These are phyloP conservation scores for Neurospora discreta DNA, from an alignment of 495 filamentous ascomycete species.

Conservation along the genomic window DNA sequence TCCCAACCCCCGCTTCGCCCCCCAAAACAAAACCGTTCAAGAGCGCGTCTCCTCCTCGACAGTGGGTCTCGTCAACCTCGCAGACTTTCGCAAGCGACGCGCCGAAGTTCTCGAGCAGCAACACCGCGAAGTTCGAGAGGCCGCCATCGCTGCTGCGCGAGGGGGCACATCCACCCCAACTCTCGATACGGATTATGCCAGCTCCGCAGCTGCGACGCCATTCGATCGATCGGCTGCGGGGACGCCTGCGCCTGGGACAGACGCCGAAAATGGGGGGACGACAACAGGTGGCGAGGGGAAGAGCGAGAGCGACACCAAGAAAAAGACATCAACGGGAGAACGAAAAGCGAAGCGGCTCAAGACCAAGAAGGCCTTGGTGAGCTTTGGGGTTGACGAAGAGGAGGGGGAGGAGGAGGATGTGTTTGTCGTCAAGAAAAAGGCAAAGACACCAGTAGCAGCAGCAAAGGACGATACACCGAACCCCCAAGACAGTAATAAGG, in stretches of 20 bases:
- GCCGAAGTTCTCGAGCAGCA: slow-evolving; percentile 90
- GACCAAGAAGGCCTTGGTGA: slow-evolving; percentile 27
- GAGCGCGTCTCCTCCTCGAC: slow-evolving; percentile 88
- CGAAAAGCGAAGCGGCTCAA: neutral
- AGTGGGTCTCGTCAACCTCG: slow-evolving; percentile 82
- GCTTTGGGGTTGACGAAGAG: slow-evolving; percentile 32
- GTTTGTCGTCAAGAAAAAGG: slow-evolving; percentile 33
- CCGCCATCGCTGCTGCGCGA: slow-evolving; percentile 38
- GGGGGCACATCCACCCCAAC: neutral
- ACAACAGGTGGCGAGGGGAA: slow-evolving; percentile 13
- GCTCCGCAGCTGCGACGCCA: slow-evolving; percentile 17
- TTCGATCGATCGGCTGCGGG: slow-evolving; percentile 24
- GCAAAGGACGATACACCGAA: slow-evolving; percentile 9
- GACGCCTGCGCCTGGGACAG: slow-evolving; percentile 16
- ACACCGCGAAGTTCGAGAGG: slow-evolving; percentile 66
- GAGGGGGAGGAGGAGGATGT: slow-evolving; percentile 14
- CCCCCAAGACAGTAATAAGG: slow-evolving; percentile 21
- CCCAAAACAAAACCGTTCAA: slow-evolving; percentile 71
- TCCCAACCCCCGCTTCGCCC: slow-evolving; percentile 53
- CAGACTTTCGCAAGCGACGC: slow-evolving; percentile 93
- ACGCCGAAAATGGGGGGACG: neutral
- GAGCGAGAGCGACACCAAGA: slow-evolving; percentile 36
- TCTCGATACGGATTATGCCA: slow-evolving; percentile 2
- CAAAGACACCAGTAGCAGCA: slow-evolving; percentile 18
- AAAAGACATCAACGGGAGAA: slow-evolving; percentile 16